A percentile compares a stretch with the other conserved stretches of the same genome.
Evolutionary conservation across 2,329 filamentous ascomycete genomes (phyloP).

Genomic region (Plenodomus biglobosus): DNA sequence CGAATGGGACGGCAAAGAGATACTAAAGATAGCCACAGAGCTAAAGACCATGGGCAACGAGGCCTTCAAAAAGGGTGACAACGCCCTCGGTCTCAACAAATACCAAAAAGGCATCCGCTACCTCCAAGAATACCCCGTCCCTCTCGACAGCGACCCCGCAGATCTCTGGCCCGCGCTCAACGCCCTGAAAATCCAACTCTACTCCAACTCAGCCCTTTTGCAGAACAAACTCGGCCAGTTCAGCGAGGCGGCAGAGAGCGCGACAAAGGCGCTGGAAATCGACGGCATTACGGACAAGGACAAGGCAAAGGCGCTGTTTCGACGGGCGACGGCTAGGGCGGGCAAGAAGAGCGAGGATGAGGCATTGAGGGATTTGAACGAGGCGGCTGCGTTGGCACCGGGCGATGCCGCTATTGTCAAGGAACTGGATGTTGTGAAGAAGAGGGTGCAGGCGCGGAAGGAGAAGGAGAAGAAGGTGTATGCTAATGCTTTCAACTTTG

Average conservation of each 20-base stretch:
- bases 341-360: slow-evolving; percentile 82
- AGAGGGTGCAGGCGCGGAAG: slow-evolving; percentile 68
- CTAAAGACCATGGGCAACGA: slow-evolving; percentile 92
- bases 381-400: slow-evolving; percentile 56
- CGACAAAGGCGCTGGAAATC: slow-evolving; percentile 71
- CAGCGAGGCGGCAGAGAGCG: slow-evolving; percentile 69
- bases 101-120: slow-evolving; percentile 94
- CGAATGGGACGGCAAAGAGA: slow-evolving; percentile 65
- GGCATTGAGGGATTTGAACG: slow-evolving; percentile 56
- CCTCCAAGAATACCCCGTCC: slow-evolving; percentile 78
- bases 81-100: slow-evolving; percentile 75
- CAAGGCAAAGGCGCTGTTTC: slow-evolving; percentile 85
- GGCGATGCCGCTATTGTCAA: slow-evolving; percentile 72
- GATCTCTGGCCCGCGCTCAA: slow-evolving; percentile 68
- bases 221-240: slow-evolving; percentile 77
- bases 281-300: slow-evolving; percentile 68
- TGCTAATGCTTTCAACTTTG: slow-evolving; percentile 77
- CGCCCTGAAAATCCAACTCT: slow-evolving; percentile 77
- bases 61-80: slow-evolving; percentile 80
- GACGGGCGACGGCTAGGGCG: slow-evolving; percentile 74
- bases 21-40: slow-evolving; percentile 76
- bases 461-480: slow-evolving; percentile 92
- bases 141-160: slow-evolving; percentile 67
- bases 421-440: slow-evolving; percentile 78
- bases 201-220: slow-evolving; percentile 85